These are phyloP conservation scores for Eucalyptus leucophloia DNA, from an alignment of 345 rosid genomes.

Conservation along the genomic window DNA sequence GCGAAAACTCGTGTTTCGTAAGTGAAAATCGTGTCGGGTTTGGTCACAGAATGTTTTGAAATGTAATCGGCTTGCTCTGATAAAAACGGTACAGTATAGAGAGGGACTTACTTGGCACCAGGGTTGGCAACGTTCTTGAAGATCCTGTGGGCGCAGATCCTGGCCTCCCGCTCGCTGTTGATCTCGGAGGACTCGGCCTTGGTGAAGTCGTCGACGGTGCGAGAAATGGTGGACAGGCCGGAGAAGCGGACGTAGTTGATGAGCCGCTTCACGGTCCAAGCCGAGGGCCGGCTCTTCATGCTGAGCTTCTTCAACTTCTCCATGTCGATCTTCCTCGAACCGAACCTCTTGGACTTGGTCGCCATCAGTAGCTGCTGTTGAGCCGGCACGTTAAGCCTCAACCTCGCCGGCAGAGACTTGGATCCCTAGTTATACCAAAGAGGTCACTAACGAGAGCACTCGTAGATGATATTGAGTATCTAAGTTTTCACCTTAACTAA, in stretches of 20 bases:
- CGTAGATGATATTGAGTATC: neutral
- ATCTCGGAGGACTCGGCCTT: slow-evolving; percentile 23
- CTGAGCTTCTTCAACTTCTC: slow-evolving; percentile 40
- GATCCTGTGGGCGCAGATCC: slow-evolving; percentile 27
- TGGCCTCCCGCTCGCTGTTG: slow-evolving; percentile 43
- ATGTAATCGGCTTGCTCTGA: neutral
- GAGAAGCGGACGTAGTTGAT: slow-evolving; percentile 24
- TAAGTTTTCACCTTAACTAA: neutral
- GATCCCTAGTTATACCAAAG: neutral
- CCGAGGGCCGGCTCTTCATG: slow-evolving; percentile 11
- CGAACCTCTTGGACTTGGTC: neutral
- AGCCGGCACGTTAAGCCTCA: neutral
- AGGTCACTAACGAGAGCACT: neutral
- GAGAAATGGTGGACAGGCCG: slow-evolving; percentile 37
- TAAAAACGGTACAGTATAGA: neutral
- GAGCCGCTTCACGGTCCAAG: slow-evolving; percentile 43
- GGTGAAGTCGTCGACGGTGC: slow-evolving; percentile 28
- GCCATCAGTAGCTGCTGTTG: neutral
- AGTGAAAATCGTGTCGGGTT: neutral
- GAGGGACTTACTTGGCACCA: slow-evolving; percentile 29
- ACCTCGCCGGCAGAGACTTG: slow-evolving; percentile 12
- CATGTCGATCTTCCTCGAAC: slow-evolving; percentile 24
- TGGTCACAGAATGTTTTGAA: neutral
- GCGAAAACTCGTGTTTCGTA: neutral
- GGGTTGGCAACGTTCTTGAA: slow-evolving; percentile 41